Evolutionary conservation across 129 eudicot species (phyloP), one percentile per base, ranked within the genome.

Genomic region (Escallonia rubra): DNA sequence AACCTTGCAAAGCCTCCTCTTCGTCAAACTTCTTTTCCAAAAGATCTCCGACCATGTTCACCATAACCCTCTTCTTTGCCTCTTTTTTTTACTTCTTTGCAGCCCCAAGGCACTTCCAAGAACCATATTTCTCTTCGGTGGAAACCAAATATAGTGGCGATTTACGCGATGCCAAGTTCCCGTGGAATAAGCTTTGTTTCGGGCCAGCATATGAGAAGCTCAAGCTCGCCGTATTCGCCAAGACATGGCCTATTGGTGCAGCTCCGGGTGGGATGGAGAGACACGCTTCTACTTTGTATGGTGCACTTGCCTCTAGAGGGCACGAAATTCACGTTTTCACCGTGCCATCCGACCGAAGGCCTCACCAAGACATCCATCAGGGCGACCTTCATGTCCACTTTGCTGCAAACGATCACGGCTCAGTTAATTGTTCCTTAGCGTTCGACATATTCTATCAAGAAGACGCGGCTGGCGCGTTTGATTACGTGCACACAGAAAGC

Each of bases 231-330:
- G 81, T 76, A 3, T 76, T 76, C 62, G 63, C 81, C 41, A 76
- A 64, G 64, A 41, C 57, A 40, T 77, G 82, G 82, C 82, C 74
- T 6, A 50, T 66, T 9, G 73, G 82, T 59, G 63, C 77, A 3
- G 63, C 44, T 54, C 82, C 77, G 14, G 82, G 82, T 41, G 82
- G 82, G 50, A 77, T 77, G 82, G 82, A 77, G 59, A 56, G 78
- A 3, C 82, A 72, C 43, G 82, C 82, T 12, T 66, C 56, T 3
- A 77, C 82, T 12, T 55, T 77, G 23, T 66, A 77, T 40, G 58
- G 57, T 51, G 64, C 62, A 43, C 77, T 72, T 9, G 77, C 82
- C 43, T 47, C 57, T 6, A 72, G 76, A 58, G 82, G 82, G 3
- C 82, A 77, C 8, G 65, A 72, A 52, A 66, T 77, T 34, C 77